A percentile compares a stretch with the other conserved stretches of the same genome.
Evolutionary conservation across 176 grass and related monocot species (phyloP).

Genomic region (Lolium multiflorum): DNA sequence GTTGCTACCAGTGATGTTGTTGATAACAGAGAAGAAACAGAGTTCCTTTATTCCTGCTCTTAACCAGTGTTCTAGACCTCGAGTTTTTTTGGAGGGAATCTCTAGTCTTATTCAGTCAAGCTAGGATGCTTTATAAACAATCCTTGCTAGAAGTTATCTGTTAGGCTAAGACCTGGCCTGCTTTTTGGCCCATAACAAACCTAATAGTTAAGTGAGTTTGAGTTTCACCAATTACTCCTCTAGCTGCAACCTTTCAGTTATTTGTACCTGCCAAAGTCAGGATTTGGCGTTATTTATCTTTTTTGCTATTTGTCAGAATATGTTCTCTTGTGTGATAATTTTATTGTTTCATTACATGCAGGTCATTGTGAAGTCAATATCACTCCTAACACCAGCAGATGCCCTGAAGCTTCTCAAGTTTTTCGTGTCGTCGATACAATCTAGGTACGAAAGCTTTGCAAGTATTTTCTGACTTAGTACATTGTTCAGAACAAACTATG

Average conservation of each 20-base stretch:
- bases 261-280: background rate
- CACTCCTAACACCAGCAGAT: conserved; percentile 73
- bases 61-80: background rate
- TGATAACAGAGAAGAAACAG: background rate
- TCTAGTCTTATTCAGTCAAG: background rate
- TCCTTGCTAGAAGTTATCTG: background rate
- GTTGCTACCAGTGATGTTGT: conserved; percentile 12
- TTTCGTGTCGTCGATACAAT: conserved; percentile 70
- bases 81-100: background rate
- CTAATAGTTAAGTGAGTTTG: background rate
- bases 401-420: conserved; percentile 83
- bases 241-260: conserved; percentile 20
- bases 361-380: conserved; percentile 90
- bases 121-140: conserved; percentile 17
- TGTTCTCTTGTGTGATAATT: conserved; percentile 29
- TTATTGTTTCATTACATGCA: conserved; percentile 47
- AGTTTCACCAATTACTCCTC: background rate
- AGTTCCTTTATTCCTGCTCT: background rate
- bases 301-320: conserved; percentile 13
- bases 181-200: conserved; percentile 6
- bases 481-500: conserved; percentile 4
- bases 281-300: conserved; percentile 3
- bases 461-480: conserved; percentile 32
- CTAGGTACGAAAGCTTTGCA: conserved; percentile 59
- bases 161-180: background rate